Evolutionary conservation across 2,329 filamentous ascomycete genomes (phyloP).

Genomic region (Decorospora gaudefroyi): DNA sequence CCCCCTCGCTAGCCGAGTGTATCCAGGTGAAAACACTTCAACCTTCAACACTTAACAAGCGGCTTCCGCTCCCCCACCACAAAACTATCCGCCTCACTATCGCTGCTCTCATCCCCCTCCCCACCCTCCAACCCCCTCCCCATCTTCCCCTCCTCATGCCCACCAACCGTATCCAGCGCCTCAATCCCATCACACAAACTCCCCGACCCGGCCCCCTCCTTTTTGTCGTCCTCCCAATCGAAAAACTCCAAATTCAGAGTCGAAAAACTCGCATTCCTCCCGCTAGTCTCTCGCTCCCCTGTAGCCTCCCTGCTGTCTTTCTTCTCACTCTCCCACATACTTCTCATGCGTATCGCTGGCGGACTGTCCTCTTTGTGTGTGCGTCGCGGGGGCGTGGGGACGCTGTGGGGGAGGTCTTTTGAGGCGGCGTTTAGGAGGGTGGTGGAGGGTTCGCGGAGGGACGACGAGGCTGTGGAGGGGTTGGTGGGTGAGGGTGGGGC

Average conservation of each 20-base stretch:
- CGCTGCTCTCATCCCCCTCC: constrained; percentile 11
- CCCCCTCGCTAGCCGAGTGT: too few species aligned
- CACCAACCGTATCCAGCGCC: constrained; percentile 24
- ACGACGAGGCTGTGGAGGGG: constrained; percentile 14
- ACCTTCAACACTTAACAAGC: constrained; percentile 1
- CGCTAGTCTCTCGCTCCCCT: constrained; percentile 5
- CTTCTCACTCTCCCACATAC: constrained; percentile 28
- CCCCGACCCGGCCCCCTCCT: too few species aligned
- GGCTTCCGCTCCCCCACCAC: constrained; percentile 3
- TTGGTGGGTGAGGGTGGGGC: constrained; percentile 18
- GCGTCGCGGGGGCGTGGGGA: constrained; percentile 30
- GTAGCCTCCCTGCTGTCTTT: constrained; percentile 18
- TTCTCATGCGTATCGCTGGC: constrained; percentile 32
- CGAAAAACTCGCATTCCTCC: constrained; percentile 4
- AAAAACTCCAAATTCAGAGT: constrained; percentile 28
- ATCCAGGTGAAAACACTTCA: too few species aligned
- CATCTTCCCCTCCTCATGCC: constrained; percentile 3
- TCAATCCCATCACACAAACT: constrained; percentile 24
- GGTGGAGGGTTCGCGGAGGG: constrained; percentile 25
- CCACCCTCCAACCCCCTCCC: constrained; percentile 2
- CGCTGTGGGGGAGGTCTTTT: constrained; percentile 23
- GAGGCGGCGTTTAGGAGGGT: constrained; percentile 32
- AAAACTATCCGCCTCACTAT: constrained; percentile 6
- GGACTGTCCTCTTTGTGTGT: constrained; percentile 24
- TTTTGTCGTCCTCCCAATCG: constrained; percentile 13